Evolutionary conservation across 345 rosid species (phyloP).

Genomic region (Citrus hindsii): DNA sequence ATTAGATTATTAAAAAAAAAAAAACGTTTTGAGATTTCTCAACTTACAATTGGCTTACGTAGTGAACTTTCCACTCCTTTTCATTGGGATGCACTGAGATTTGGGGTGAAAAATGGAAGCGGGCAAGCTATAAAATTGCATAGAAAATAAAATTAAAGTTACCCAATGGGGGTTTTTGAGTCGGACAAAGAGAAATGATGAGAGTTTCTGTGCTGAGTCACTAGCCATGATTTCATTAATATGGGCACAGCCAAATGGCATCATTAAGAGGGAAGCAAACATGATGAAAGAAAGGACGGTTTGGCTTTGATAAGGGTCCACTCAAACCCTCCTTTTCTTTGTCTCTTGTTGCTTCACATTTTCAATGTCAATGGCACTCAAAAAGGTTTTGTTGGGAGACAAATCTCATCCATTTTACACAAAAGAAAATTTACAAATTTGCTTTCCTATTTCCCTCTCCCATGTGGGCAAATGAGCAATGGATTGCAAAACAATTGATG

Average conservation of each 20-base stretch:
- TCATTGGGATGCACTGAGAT: neutral
- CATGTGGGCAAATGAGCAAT: neutral
- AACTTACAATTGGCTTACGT: neutral
- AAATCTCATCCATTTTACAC: neutral
- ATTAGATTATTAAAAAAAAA: no score
- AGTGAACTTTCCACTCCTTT: neutral
- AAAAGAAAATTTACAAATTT: neutral
- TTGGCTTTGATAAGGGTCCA: conserved; percentile 17
- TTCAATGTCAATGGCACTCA: conserved; percentile 12
- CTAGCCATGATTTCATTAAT: conserved; percentile 24
- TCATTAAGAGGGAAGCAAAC: conserved; percentile 10
- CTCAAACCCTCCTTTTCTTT: neutral
- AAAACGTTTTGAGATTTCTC: no score
- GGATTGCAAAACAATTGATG: neutral
- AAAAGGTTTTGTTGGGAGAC: conserved; percentile 1
- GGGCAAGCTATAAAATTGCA: neutral
- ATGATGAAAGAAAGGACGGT: conserved; percentile 16
- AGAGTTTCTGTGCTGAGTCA: conserved; percentile 24
- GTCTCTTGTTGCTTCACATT: conserved; percentile 14
- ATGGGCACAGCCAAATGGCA: conserved; percentile 22
- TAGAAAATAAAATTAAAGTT: neutral
- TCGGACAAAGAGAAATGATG: conserved; percentile 19
- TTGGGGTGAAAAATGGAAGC: neutral
- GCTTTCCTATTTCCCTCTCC: neutral
- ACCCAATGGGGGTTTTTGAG: neutral